These are phyloP conservation scores for Candida hungchunana DNA, from an alignment of 805 yeast genomes.

Conservation along the genomic window DNA sequence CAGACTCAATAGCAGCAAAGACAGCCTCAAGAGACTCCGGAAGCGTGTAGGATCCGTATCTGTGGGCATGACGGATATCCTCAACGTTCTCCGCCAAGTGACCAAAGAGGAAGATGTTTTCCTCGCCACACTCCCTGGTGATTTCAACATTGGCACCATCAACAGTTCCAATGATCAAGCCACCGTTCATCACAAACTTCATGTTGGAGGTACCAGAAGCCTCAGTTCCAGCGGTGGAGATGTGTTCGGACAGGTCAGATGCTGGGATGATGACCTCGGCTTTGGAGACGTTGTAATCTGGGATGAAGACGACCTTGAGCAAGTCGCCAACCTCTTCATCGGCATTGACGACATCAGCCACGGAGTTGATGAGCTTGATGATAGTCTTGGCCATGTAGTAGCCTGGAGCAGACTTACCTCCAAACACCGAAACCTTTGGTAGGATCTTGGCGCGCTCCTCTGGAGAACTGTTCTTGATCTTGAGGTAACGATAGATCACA, in stretches of 20 bases:
- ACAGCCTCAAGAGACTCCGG: slow-evolving; percentile 61
- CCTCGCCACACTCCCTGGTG: slow-evolving; percentile 90
- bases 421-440: slow-evolving; percentile 79
- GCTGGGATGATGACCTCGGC: slow-evolving; percentile 91
- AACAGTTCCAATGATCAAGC: slow-evolving; percentile 89
- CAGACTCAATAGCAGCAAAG: slow-evolving; percentile 60
- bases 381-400: slow-evolving; percentile 91
- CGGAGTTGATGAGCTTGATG: slow-evolving; percentile 80
- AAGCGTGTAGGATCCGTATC: slow-evolving; percentile 47
- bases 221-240: slow-evolving; percentile 96
- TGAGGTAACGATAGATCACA: slow-evolving; percentile 75
- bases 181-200: slow-evolving; percentile 94
- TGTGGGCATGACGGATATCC: slow-evolving; percentile 72
- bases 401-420: slow-evolving; percentile 98
- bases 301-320: slow-evolving; percentile 82
- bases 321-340: slow-evolving; percentile 72
- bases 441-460: slow-evolving; percentile 56
- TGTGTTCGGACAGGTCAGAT: slow-evolving; percentile 86
- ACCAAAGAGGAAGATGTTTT: slow-evolving; percentile 88
- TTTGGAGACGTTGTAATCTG: slow-evolving; percentile 91
- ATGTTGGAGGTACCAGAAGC: slow-evolving; percentile 95
- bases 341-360: slow-evolving; percentile 72
- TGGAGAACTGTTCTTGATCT: slow-evolving; percentile 62
- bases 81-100: slow-evolving; percentile 88
- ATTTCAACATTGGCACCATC: slow-evolving; percentile 97